Conservation (phyloP, 2,329 filamentous ascomycete genomes). For the Pseudogymnoascus sp. region DNA sequence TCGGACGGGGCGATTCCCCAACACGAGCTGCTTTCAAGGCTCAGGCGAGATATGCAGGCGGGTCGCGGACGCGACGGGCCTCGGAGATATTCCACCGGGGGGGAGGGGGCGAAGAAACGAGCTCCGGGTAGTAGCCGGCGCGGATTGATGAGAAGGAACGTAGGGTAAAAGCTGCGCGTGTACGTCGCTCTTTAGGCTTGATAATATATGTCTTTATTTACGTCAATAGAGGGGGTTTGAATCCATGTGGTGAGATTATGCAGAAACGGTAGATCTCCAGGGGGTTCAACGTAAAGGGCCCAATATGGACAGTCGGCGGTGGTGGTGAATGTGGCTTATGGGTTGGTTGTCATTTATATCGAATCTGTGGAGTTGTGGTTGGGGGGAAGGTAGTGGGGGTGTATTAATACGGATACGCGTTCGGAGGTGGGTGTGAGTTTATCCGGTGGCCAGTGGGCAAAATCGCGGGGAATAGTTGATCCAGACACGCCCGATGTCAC, state of each 20-base stretch:
- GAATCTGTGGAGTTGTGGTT: slow-evolving; percentile 6
- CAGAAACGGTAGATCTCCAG: slow-evolving; percentile 4
- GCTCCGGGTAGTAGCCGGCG: background rate
- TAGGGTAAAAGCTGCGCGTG: background rate
- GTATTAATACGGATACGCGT: background rate
- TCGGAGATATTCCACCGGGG: background rate
- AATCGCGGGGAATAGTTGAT: background rate
- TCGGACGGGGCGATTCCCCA: background rate
- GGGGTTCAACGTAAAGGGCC: background rate
- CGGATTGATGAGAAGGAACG: background rate
- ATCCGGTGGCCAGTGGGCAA: background rate
- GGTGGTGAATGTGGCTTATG: slow-evolving; percentile 1
- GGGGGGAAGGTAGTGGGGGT: background rate
- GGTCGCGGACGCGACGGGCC: slow-evolving; percentile 3
- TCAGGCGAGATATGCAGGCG: background rate
- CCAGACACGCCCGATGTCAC: background rate
- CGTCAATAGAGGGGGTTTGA: background rate
- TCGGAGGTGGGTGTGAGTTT: background rate
- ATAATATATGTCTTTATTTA: background rate
- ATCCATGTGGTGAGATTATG: background rate
- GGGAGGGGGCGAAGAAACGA: background rate
- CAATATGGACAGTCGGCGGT: background rate
- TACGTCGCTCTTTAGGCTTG: background rate
- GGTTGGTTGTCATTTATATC: slow-evolving; percentile 9
- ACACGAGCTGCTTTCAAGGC: background rate